A percentile compares a stretch with the other conserved stretches of the same genome.
Conservation (phyloP, 345 rosid species). For the Triadica sebifera region DNA sequence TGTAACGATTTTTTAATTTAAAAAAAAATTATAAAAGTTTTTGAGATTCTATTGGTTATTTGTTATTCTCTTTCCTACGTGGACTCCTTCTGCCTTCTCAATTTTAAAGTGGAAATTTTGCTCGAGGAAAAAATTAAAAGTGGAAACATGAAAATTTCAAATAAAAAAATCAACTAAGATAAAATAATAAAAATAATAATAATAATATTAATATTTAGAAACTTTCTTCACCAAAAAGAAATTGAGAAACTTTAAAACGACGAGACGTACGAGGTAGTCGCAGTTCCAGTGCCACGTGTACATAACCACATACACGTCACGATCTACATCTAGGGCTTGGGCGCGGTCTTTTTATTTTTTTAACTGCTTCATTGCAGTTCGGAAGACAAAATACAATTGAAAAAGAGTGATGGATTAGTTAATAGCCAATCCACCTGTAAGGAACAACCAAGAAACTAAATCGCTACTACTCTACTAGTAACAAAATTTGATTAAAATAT, state of each 20-base stretch:
- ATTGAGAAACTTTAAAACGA: background rate
- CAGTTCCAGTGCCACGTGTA: background rate
- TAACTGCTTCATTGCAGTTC: too few species aligned
- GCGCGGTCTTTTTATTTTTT: background rate
- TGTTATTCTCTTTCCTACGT: background rate
- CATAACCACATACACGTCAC: background rate
- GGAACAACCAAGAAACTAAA: too few species aligned
- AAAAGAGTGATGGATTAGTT: too few species aligned
- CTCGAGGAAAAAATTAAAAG: too few species aligned
- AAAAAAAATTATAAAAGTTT: background rate
- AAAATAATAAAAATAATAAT: background rate
- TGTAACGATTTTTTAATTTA: background rate
- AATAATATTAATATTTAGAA: too few species aligned
- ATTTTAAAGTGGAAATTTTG: background rate
- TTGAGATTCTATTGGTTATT: background rate
- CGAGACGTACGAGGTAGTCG: background rate
- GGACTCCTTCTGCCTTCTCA: constrained; percentile 3
- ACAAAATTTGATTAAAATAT: too few species aligned
- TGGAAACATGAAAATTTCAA: too few species aligned
- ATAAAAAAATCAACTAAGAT: too few species aligned
- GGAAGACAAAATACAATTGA: too few species aligned
- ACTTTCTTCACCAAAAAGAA: too few species aligned
- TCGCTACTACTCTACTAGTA: too few species aligned
- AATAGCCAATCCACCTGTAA: too few species aligned
- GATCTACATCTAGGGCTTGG: background rate